phyloP scores from a whole-genome alignment of 1,284 basidiomycete genomes.

The Microbotryum silenes-acaulis region DNA sequence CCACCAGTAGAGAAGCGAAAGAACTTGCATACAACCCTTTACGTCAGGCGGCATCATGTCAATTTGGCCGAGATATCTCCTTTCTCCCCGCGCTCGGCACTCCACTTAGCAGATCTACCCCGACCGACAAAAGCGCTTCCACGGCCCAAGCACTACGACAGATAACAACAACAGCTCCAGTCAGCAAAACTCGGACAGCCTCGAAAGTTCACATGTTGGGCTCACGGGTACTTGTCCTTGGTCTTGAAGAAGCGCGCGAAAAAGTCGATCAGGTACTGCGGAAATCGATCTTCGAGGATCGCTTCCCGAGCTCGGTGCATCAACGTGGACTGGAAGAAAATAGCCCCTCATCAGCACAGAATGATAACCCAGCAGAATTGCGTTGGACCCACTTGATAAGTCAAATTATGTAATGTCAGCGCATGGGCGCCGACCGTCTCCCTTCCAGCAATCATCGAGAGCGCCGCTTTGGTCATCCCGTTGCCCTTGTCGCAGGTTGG shows the following conservation, averaged over 20 bases:
- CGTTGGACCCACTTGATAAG: constrained; percentile 10
- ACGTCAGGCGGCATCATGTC: not conserved
- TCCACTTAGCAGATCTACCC: constrained; percentile 25
- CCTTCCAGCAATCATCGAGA: constrained; percentile 62
- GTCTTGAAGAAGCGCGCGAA: constrained; percentile 55
- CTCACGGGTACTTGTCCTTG: constrained; percentile 28
- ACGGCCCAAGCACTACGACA: constrained; percentile 27
- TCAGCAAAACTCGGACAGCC: not conserved
- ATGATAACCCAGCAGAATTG: not conserved
- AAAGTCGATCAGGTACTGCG: constrained; percentile 62
- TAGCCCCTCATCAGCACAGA: not conserved
- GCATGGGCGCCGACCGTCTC: constrained; percentile 69
- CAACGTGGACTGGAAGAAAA: constrained; percentile 37
- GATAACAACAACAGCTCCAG: not conserved
- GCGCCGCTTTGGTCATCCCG: constrained; percentile 53
- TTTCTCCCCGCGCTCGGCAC: constrained; percentile 1
- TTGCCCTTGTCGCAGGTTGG: constrained; percentile 60
- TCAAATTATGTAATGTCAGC: constrained; percentile 31
- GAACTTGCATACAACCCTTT: not conserved
- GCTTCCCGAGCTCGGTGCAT: constrained; percentile 71
- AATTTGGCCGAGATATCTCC: not conserved
- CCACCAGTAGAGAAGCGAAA: not conserved
- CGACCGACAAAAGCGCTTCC: constrained; percentile 27
- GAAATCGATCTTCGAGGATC: constrained; percentile 65
- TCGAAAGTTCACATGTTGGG: not conserved